Base-by-base conservation (phyloP, 2,329 filamentous ascomycete species). In the Aspergillus pseudoviridinutans region DNA sequence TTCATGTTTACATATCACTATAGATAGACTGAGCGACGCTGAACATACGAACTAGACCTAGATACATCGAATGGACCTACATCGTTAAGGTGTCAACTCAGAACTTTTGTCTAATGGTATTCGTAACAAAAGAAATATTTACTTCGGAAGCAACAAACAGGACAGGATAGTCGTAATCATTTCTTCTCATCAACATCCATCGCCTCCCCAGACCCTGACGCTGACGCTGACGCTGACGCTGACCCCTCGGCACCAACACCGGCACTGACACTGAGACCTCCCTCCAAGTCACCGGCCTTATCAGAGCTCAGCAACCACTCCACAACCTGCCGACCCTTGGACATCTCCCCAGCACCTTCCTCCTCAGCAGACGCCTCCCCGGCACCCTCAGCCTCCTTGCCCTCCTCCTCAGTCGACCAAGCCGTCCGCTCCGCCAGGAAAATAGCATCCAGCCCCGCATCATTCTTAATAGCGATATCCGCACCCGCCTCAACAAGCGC, bases 381-480 rank as follows among this genome's bases (percentile, higher is more conserved):
- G 14, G 41, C 4, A 44, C 20, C 56, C 5, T 50, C 58, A 46
- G 8, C 57, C 5, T 49, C 58, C 46, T 64, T 59, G 5, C 61
- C 63, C 4, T 65, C 64, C 27, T 68, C 69, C 3, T 89, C 84
- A 6, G 85, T 81, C 53, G 79, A 79, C 79, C 90, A 87, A 65
- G 87, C 84, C 61, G 86, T 85, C 64, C 89, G 81, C 71, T 89
- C 85, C 17, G 89, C 89, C 64, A 91, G 79, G 66, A 91, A 90
- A 2, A 92, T 79, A 2, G 89, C 86, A 65, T 92, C 88, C 66
- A 96, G 90, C 28, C 95, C 92, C 50, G 89, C 89, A 69, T 87
- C 85, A 71, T 97, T 97, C 68, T 87, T 87, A 32, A 91, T 78
- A 10, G 86, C 86, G 4, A 92, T 87, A 58, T 91, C 88, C 1